Percentiles rank a stretch among this genome's conserved stretches.
Evolutionary conservation across 768 basidiomycete genomes (phyloP).

Genomic region (Xerocomus spinulosus): DNA sequence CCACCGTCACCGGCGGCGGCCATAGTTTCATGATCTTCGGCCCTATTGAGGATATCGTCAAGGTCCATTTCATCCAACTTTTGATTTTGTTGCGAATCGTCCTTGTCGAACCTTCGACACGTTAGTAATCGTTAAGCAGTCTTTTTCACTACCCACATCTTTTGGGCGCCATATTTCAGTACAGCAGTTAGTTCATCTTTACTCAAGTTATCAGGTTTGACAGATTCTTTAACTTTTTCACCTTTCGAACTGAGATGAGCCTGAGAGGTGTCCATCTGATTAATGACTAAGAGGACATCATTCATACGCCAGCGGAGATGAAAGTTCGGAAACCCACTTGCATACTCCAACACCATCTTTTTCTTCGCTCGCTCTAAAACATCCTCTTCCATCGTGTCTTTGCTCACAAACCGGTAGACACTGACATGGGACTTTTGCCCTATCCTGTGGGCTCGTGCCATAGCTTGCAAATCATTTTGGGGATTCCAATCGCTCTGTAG

Average conservation of each 20-base stretch:
- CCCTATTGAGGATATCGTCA: slow-evolving; percentile 94
- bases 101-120: slow-evolving; percentile 84
- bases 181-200: slow-evolving; percentile 97
- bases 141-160: slow-evolving; percentile 58
- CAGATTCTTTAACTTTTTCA: slow-evolving; percentile 55
- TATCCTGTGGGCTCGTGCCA: slow-evolving; percentile 98
- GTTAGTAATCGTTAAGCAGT: slow-evolving; percentile 8
- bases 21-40: slow-evolving; percentile 95
- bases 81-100: slow-evolving; percentile 86
- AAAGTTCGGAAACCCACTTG: slow-evolving; percentile 62
- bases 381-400: slow-evolving; percentile 99
- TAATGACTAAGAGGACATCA: slow-evolving; percentile 69
- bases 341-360: slow-evolving; percentile 99
- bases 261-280: slow-evolving; percentile 99
- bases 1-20: slow-evolving; percentile 77
- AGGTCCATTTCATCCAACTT: slow-evolving; percentile 99
- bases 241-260: slow-evolving; percentile 87
- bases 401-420: slow-evolving; percentile 97
- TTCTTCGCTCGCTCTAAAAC: slow-evolving; percentile 96
- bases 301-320: slow-evolving; percentile 12
- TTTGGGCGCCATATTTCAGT: slow-evolving; percentile 97
- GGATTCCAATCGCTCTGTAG: slow-evolving; percentile 95
- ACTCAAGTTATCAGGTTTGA: slow-evolving; percentile 80
- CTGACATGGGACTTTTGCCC: slow-evolving; percentile 98
- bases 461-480: slow-evolving; percentile 97